phyloP scores from a whole-genome alignment of 2,329 filamentous ascomycete species.

The Penicillium italicum region DNA sequence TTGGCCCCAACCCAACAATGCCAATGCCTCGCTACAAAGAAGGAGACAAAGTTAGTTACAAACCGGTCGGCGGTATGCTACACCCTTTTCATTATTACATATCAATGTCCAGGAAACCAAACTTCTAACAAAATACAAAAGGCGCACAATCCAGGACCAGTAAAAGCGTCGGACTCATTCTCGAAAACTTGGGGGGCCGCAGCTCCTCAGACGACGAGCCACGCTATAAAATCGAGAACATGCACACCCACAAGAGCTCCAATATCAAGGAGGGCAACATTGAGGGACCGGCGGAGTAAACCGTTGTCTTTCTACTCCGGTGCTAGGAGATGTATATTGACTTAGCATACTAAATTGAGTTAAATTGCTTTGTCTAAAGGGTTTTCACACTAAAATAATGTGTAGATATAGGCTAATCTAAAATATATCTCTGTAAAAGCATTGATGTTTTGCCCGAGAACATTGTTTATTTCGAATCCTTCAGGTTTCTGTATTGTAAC shows the following conservation, averaged over 20 bases:
- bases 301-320: neutral
- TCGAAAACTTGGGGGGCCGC: conserved; percentile 32
- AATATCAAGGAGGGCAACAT: conserved; percentile 33
- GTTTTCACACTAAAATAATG: too few relatives aligned
- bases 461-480: neutral
- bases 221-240: conserved; percentile 37
- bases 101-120: too few relatives aligned
- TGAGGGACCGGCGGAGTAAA: conserved; percentile 24
- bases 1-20: conserved; percentile 12
- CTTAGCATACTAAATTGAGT: neutral
- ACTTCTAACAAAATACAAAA: conserved; percentile 14
- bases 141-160: conserved; percentile 41
- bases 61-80: conserved; percentile 41
- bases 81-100: too few relatives aligned
- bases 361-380: neutral
- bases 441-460: neutral
- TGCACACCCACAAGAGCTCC: conserved; percentile 13
- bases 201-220: conserved; percentile 34
- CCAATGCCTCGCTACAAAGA: conserved; percentile 31
- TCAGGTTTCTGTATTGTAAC: neutral
- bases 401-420: too few relatives aligned
- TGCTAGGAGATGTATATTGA: neutral
- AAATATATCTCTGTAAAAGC: too few relatives aligned
- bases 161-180: conserved; percentile 37
- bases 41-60: conserved; percentile 41